Evolutionary conservation across 306 rosid genomes (phyloP).

Genomic region (Lupinus albus): DNA sequence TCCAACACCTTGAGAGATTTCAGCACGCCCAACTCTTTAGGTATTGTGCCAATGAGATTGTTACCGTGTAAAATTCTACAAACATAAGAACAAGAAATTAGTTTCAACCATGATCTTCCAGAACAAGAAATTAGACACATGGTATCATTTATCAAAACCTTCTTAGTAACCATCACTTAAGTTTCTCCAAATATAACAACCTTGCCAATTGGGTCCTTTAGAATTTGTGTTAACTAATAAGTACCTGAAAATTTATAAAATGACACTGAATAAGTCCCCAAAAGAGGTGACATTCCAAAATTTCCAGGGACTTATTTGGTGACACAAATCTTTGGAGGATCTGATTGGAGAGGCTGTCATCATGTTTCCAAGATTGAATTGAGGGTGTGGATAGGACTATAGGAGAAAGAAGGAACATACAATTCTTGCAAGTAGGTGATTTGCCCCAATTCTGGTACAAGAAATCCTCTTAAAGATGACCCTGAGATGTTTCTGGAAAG

Average conservation of each 20-base stretch:
- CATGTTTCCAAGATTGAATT: too few species aligned
- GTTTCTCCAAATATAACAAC: too few species aligned
- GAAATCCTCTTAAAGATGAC: constrained; percentile 71
- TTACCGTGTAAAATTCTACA: constrained; percentile 76
- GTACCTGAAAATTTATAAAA: too few species aligned
- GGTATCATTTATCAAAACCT: constrained; percentile 10
- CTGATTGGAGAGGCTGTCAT: too few species aligned
- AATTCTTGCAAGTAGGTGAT: constrained; percentile 76
- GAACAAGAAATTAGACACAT: constrained; percentile 15
- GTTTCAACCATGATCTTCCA: constrained; percentile 34
- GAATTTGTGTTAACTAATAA: too few species aligned
- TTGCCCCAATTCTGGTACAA: constrained; percentile 78
- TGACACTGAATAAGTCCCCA: too few species aligned
- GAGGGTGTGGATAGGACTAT: too few species aligned
- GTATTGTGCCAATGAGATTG: constrained; percentile 76
- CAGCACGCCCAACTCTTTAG: constrained; percentile 73
- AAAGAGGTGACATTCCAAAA: too few species aligned
- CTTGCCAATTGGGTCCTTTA: too few species aligned
- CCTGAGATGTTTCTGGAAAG: constrained; percentile 79
- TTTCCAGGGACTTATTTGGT: too few species aligned
- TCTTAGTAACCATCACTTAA: neutral
- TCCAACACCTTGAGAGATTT: constrained; percentile 71
- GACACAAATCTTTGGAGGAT: too few species aligned
- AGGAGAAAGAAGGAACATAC: constrained; percentile 53
- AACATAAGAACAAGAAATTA: constrained; percentile 38